A percentile compares a stretch with the other conserved stretches of the same genome.
phyloP scores from a whole-genome alignment of 164 flowering plant species.

The Dillenia suffruticosa region DNA sequence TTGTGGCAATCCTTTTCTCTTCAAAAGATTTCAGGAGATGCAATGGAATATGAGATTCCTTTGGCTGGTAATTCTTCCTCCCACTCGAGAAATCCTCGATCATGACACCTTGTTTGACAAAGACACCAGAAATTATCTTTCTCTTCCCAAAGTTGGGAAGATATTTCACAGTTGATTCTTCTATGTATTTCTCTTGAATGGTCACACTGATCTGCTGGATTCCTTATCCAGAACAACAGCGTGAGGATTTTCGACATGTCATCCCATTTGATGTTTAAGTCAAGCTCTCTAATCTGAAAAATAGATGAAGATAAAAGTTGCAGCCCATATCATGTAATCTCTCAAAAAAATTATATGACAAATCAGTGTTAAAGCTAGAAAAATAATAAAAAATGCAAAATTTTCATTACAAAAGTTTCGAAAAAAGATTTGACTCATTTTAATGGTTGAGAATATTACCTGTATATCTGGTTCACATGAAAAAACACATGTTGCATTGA shows the following conservation, averaged over 20 bases:
- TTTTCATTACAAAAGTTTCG: no score
- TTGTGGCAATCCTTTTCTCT: no score
- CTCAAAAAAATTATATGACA: no score
- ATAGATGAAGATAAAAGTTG: conserved; percentile 1
- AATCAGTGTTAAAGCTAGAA: no score
- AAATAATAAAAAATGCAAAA: no score
- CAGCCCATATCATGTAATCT: no score
- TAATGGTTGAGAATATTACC: no score
- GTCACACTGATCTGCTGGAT: conserved; percentile 44
- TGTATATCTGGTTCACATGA: no score
- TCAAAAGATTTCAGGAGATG: no score
- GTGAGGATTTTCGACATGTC: conserved; percentile 55
- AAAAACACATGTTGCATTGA: no score
- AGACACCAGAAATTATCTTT: conserved; percentile 70
- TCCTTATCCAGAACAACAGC: conserved; percentile 45
- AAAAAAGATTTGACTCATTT: no score
- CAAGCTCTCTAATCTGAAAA: conserved; percentile 82
- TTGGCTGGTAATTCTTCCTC: conserved; percentile 85
- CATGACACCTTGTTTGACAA: conserved; percentile 52
- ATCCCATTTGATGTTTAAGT: conserved; percentile 72
- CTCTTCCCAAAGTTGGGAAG: conserved; percentile 97
- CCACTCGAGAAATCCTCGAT: conserved; percentile 62
- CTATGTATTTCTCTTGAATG: conserved; percentile 70
- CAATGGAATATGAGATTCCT: conserved; percentile 30
- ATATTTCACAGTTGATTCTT: conserved; percentile 56